Evolutionary conservation across 768 basidiomycete species (phyloP).

Genomic region (Rubroboletus satanas): DNA sequence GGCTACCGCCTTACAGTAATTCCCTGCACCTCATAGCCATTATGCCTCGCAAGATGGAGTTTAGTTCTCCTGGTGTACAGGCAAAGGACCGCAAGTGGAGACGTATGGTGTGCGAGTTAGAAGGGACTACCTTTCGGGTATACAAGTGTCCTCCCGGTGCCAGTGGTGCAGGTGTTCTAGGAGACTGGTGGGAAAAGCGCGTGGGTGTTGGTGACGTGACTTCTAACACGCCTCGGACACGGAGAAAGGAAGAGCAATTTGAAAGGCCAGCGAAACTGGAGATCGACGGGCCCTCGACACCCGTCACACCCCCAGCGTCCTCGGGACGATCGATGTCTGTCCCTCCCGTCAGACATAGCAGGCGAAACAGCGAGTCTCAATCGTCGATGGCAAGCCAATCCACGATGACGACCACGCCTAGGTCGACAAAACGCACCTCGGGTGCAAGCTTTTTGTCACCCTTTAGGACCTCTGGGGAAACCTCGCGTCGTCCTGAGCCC

Average conservation of each 20-base stretch:
- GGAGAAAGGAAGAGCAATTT: constrained; percentile 24
- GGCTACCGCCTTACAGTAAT: constrained; percentile 79
- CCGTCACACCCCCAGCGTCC: not conserved
- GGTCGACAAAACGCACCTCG: constrained; percentile 24
- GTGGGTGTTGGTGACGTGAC: constrained; percentile 68
- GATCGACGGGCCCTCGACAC: constrained; percentile 10
- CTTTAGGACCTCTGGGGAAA: constrained; percentile 19
- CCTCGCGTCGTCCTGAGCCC: constrained; percentile 5
- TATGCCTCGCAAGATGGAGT: constrained; percentile 93
- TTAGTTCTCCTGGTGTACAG: constrained; percentile 77
- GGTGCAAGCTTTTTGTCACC: constrained; percentile 29
- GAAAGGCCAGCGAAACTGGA: constrained; percentile 26
- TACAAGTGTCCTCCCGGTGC: constrained; percentile 50
- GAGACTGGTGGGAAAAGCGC: constrained; percentile 75
- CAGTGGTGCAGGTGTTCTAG: constrained; percentile 50
- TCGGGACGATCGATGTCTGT: constrained; percentile 6
- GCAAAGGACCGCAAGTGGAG: constrained; percentile 92
- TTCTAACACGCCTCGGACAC: constrained; percentile 24
- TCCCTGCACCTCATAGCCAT: constrained; percentile 73
- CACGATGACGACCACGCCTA: constrained; percentile 12
- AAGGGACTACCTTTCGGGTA: constrained; percentile 86
- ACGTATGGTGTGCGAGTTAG: constrained; percentile 79
- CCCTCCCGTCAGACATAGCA: not conserved
- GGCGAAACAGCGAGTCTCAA: constrained; percentile 21
- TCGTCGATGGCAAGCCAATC: constrained; percentile 23